These are phyloP conservation scores for Pisolithus thermaeus DNA, from an alignment of 1,284 basidiomycete species.

Conservation along the genomic window DNA sequence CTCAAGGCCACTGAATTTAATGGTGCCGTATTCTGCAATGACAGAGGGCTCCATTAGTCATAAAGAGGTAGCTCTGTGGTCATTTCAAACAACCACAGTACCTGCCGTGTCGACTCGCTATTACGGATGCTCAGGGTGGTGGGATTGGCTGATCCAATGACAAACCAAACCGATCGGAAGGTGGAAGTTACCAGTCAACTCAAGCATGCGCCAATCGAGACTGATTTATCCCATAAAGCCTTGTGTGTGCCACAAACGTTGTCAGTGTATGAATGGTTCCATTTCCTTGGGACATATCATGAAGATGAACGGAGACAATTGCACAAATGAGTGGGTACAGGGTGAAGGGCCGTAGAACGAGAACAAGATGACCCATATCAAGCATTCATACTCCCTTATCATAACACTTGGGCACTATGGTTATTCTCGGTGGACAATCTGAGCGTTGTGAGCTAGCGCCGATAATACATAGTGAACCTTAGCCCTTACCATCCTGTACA, in stretches of 20 bases:
- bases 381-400: background rate
- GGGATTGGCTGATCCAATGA: background rate
- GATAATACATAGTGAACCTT: too few relatives aligned
- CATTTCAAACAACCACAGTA: background rate
- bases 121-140: background rate
- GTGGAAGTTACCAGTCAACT: background rate
- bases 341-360: background rate
- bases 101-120: background rate
- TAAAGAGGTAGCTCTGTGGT: background rate
- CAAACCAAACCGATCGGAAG: background rate
- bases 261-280: background rate
- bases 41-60: background rate
- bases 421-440: background rate
- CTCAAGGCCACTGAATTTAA: too few relatives aligned
- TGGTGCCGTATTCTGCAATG: too few relatives aligned
- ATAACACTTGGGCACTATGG: background rate
- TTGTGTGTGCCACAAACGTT: background rate
- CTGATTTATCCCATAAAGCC: background rate
- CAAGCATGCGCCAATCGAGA: background rate
- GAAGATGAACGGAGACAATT: background rate
- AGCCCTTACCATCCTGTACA: slow-evolving; percentile 42
- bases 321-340: background rate
- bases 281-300: background rate
- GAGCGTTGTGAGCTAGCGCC: background rate
- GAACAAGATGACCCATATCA: background rate